Base-by-base conservation (phyloP, 768 basidiomycete species). In the Lactifluus echinatus region DNA sequence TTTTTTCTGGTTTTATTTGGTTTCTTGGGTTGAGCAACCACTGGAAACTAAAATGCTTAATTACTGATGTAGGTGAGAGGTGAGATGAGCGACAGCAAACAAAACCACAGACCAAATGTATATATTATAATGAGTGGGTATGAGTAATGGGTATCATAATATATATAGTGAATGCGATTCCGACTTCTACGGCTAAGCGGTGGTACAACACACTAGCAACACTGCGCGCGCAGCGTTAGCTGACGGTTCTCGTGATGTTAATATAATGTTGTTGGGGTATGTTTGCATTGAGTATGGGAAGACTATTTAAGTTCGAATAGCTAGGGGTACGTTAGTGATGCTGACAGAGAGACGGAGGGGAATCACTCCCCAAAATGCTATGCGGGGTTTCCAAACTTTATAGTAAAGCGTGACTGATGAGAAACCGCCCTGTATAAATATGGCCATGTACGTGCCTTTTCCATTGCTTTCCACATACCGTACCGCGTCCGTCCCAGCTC, bases 381-480 rank as follows among this genome's bases (percentile, higher is more conserved):
- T 87, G 87, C 17, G 91, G 90, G 62, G 93, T 87, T 64, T 87
- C 82, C 52, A 93, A 75, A 64, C 89, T 89, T 89, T 90, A 53
- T 19, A 33, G 42, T 21, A 29, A 21, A 1, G 28, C 29, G 54
- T 0, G 21, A 46, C 19, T 17, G n/a, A 23, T 39, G 4, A 36
- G 46, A 17, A 19, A 46, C 4, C 5, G 21, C 23, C 17, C n/a
- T 29, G 29, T 28, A 33, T 15, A 33, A 2, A 31, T 1, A 45
- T 24, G 11, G 7, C 19, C 2, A 37, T 19, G 42, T 19, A 60
- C 72, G 26, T 48, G 84, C 89, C 80, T 88, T 89, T 10, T 76
- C 79, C 91, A 93, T 93, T 2, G 89, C 86, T 63, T 88, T 89
- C 84, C 83, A 93, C 91, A 93, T 94, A 8, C 82, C 83, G 66